Evolutionary conservation across 371 early-diverging fungal species (phyloP), one percentile per base, ranked within the genome.

Genomic region (Smittium culicis): DNA sequence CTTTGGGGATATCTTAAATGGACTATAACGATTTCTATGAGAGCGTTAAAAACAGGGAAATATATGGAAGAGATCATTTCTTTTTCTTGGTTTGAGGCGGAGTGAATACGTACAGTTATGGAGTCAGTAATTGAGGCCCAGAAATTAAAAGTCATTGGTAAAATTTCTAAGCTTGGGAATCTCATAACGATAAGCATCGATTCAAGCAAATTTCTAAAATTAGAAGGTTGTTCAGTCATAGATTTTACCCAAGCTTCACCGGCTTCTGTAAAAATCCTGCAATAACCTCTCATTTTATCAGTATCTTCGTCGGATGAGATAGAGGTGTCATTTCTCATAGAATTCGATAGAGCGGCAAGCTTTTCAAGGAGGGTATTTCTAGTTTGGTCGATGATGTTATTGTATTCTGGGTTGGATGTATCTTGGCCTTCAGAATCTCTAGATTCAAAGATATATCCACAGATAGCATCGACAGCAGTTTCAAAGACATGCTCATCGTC

Each of bases 251-350:
- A 94, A 25, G 89, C 82, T 70, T 91, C 93, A 60, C 91, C 93
- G 2, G 92, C 93, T 68, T 89, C 88, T 1, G 86, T 82, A 73
- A 91, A 89, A 31, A 95, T 84, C 8, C 88, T 81, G 70, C 90
- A 89, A 67, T 86, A 80, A 1, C 88, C 91, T 29, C 88, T 81
- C 24, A 88, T 69, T 32, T 76, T 77, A 54, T 88, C 89, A 32
- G 82, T 83, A 70, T 89, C 88, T 28, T 85, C 85, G 3, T 74
- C 76, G 1, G 71, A 79, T 8, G 73, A 74, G 27, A 74, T 68
- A 27, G 70, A 70, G 56, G 69, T 66, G 28, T 74, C 74, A 28
- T 34, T 66, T 34, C 76, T 76, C 69, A 91, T 77, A 65, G 80
- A 74, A 17, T 71, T 74, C 1, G 81, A 77, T 45, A 88, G 74